Percentiles rank a stretch among this genome's conserved stretches.
These are phyloP conservation scores for Eragrostis curvula DNA, from an alignment of 176 grass and related monocot genomes.

Conservation along the genomic window DNA sequence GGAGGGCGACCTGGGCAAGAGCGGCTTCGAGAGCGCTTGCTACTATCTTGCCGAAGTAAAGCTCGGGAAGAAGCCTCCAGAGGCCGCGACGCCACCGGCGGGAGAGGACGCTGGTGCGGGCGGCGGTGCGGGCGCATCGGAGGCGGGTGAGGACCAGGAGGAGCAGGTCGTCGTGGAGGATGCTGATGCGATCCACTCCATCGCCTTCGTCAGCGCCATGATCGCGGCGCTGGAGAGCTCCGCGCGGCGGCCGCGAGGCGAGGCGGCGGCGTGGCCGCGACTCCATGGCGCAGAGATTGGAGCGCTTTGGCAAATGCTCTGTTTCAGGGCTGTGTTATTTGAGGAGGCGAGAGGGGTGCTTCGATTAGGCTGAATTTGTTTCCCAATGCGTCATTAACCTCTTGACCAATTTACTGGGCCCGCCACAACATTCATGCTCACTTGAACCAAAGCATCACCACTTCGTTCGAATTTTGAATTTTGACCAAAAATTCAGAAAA, in stretches of 20 bases:
- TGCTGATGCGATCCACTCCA: constrained; percentile 8
- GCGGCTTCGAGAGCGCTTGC: not conserved
- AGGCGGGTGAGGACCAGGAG: constrained; percentile 13
- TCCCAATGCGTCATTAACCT: too few relatives aligned
- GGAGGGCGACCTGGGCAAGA: not conserved
- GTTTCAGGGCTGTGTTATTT: too few relatives aligned
- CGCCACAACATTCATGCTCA: too few relatives aligned
- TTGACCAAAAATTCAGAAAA: too few relatives aligned
- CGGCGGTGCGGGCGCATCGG: constrained; percentile 20
- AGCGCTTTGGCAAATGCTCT: too few relatives aligned
- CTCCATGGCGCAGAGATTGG: not conserved
- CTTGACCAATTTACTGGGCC: too few relatives aligned
- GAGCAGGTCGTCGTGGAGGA: constrained; percentile 25
- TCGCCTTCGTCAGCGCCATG: not conserved
- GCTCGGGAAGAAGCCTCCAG: constrained; percentile 5
- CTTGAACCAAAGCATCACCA: too few relatives aligned
- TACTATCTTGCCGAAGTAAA: not conserved
- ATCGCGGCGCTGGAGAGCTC: not conserved
- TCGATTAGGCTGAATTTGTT: too few relatives aligned
- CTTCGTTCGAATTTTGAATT: too few relatives aligned
- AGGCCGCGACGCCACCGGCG: constrained; percentile 20
- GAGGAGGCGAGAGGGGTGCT: too few relatives aligned
- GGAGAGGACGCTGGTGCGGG: not conserved
- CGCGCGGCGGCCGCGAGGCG: not conserved
- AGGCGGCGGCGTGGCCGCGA: not conserved